Percentiles rank a stretch among this genome's conserved stretches.
Conservation (phyloP, 2,329 filamentous ascomycete species). For the Exophiala aquamarina region DNA sequence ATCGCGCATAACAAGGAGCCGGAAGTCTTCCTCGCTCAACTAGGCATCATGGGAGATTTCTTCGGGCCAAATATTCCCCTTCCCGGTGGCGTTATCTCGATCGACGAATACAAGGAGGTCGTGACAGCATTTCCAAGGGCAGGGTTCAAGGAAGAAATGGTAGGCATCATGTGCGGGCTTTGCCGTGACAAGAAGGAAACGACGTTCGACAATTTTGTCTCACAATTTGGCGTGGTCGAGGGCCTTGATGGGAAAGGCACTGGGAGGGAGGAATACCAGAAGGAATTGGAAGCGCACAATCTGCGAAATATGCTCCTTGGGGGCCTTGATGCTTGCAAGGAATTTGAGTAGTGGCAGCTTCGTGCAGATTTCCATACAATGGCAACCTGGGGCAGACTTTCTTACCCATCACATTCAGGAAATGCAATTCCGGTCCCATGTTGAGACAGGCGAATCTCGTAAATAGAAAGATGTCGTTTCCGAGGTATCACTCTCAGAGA, state of each 20-base stretch:
- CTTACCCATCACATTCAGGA: too few species aligned
- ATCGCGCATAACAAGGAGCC: constrained; percentile 29
- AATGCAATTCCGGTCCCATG: too few species aligned
- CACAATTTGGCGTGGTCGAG: constrained; percentile 31
- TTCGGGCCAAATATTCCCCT: constrained; percentile 23
- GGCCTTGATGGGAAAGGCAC: constrained; percentile 16
- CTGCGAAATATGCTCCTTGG: constrained; percentile 5
- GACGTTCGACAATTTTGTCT: constrained; percentile 37
- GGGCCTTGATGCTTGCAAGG: constrained; percentile 10
- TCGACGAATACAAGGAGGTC: constrained; percentile 34
- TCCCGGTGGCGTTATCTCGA: constrained; percentile 27
- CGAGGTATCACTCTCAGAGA: too few species aligned
- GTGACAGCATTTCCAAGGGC: constrained; percentile 35
- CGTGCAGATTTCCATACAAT: too few species aligned
- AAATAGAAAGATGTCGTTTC: too few species aligned
- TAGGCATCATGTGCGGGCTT: constrained; percentile 34
- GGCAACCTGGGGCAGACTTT: too few species aligned
- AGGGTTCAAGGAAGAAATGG: constrained; percentile 35
- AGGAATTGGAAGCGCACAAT: constrained; percentile 9
- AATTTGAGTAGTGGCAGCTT: constrained; percentile 19
- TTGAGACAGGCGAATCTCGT: too few species aligned
- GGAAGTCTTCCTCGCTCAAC: constrained; percentile 20
- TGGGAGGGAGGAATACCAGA: constrained; percentile 15
- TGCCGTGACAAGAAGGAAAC: constrained; percentile 38
- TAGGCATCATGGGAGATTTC: constrained; percentile 26